Evolutionary conservation across 2,329 filamentous ascomycete genomes (phyloP), one percentile per base, ranked within the genome.

Genomic region (Claviceps spartinae): DNA sequence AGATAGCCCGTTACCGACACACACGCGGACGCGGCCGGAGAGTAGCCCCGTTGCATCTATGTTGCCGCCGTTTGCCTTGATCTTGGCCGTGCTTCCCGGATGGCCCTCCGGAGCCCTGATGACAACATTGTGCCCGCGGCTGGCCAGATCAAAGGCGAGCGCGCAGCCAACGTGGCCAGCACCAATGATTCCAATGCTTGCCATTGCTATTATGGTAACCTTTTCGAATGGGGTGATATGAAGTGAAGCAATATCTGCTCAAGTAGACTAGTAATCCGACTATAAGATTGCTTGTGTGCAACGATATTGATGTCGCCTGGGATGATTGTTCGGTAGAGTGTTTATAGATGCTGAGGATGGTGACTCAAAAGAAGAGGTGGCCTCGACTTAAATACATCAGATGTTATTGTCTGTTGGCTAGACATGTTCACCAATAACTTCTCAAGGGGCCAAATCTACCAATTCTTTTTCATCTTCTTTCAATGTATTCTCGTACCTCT

Each of bases 101-200:
- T 56, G 53, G 8, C 49, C 51, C 1, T 49, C 34, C 30, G 41
- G 47, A 6, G 53, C 45, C 40, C 53, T 41, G 4, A 56, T 38
- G 6, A 49, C 30, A 1, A 54, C 51, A 2, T 52, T 34, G 40
- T 52, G 26, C 5, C 53, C 51, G 26, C 53, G 51, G 11, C 30
- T 36, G 22, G 51, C 22, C 36, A 53, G 36, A 24, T 56, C 30
- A 18, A 56, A 55, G 16, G 53, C 55, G 3, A 55, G 51, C 5
- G 55, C 55, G 40, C 53, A 56, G 0, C 55, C 55, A 22, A 52
- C 55, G 30, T 56, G 53, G 9, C 55, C 55, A n/a, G 55, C 55
- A 3, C 55, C 51, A 40, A 55, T 49, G 34, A 56, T 54, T 7
- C 48, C 48, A 42, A 54, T 56, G 14, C 41, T 22, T 11, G 18